These are phyloP conservation scores for Plasmodium knowlesi DNA, from an alignment of 169 alveolate genomes.

Conservation along the genomic window DNA sequence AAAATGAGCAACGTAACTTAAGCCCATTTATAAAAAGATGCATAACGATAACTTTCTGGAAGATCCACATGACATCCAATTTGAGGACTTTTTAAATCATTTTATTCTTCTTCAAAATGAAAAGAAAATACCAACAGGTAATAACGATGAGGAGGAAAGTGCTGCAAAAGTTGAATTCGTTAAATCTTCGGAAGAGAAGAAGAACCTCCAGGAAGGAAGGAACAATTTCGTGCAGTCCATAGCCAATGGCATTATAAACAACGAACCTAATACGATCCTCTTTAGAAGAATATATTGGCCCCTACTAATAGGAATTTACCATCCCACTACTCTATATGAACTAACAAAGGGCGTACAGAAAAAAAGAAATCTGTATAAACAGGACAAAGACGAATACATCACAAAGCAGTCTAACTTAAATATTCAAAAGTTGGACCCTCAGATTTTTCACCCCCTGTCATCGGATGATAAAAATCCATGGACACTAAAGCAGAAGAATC, in stretches of 20 bases:
- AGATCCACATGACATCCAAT: slow-evolving; percentile 26
- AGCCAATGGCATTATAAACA: slow-evolving; percentile 39
- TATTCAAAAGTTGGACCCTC: slow-evolving; percentile 81
- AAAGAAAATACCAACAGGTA: neutral
- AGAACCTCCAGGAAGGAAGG: neutral
- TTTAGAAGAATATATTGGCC: slow-evolving; percentile 60
- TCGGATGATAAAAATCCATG: slow-evolving; percentile 85
- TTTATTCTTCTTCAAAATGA: slow-evolving; percentile 21
- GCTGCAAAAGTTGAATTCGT: neutral
- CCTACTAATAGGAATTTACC: slow-evolving; percentile 43
- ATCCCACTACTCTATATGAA: slow-evolving; percentile 5
- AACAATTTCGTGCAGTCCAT: neutral
- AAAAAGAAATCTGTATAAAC: slow-evolving; percentile 22
- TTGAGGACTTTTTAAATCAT: slow-evolving; percentile 64
- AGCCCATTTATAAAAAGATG: slow-evolving; percentile 16
- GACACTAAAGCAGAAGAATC: slow-evolving; percentile 78
- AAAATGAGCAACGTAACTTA: slow-evolving; percentile 9
- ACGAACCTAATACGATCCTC: neutral
- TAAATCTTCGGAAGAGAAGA: neutral
- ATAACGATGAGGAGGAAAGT: neutral
- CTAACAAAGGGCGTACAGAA: slow-evolving; percentile 18
- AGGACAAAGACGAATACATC: slow-evolving; percentile 51
- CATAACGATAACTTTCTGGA: slow-evolving; percentile 41
- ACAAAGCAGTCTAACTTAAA: slow-evolving; percentile 42
- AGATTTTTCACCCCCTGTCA: slow-evolving; percentile 84